Evolutionary conservation across 306 rosid genomes (phyloP).

Genomic region (Citrullus colocynthis): DNA sequence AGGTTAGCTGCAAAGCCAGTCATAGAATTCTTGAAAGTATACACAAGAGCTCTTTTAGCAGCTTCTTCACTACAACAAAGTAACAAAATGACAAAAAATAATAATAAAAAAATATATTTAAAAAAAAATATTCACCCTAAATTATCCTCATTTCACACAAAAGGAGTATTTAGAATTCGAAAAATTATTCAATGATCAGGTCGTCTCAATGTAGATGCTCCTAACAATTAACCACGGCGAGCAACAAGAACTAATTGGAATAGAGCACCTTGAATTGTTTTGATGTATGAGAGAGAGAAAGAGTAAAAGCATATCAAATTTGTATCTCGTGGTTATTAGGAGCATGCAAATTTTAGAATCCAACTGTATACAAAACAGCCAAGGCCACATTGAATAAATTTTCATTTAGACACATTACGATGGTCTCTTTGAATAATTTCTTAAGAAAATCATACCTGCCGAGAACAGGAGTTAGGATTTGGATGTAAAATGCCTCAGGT

Average conservation of each 20-base stretch:
- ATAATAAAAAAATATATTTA: no score
- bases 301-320: no score
- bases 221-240: no score
- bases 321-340: no score
- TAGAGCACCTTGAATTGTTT: no score
- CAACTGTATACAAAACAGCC: no score
- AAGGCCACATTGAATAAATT: no score
- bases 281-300: no score
- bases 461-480: conserved; percentile 68
- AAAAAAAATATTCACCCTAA: background rate
- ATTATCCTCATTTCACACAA: background rate
- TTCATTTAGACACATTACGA: background rate
- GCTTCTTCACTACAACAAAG: conserved; percentile 47
- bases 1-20: conserved; percentile 88
- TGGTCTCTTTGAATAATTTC: no score
- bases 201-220: background rate
- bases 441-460: conserved; percentile 38
- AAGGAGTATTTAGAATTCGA: no score
- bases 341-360: no score
- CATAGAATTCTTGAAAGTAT: conserved; percentile 68
- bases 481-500: conserved; percentile 64
- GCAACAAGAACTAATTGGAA: no score
- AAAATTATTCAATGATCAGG: background rate
- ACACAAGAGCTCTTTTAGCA: conserved; percentile 74
- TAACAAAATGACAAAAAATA: background rate